Base-by-base conservation (phyloP, 2,329 filamentous ascomycete species). In the Aspergillus quadricinctus region DNA sequence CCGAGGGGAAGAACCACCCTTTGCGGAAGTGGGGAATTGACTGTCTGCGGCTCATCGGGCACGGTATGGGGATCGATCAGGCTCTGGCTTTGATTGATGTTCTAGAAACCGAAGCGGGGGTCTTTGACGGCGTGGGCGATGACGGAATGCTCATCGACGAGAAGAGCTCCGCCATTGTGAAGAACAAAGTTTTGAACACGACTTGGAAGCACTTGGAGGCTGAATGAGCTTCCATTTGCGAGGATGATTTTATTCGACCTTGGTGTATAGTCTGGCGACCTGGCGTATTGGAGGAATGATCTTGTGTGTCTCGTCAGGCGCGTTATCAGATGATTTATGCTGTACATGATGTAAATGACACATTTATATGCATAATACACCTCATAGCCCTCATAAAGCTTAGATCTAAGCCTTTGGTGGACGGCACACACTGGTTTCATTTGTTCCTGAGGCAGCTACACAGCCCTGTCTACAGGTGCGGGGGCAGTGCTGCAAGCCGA, bases 31-130 rank as follows among this genome's bases (percentile, higher is more conserved):
- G 73, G 73, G 64, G 67, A 10, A 57, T 69, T 0, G 61, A 67
- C 5, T 70, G 69, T 48, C 56, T 75, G 21, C 62, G 63, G 31
- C 61, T 68, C 48, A 71, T 76, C 57, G 72, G 72, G 23, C 59
- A 70, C 41, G 61, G 63, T 3, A 69, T 73, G 62, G 74, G 73
- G 1, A 67, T 76, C 14, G 70, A 74, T 29, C 73, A 75, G 58
- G 73, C 73, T 8, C 54, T 74, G 14, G 69, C 70, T 29, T 56
- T 75, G 52, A 66, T 69, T 25, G 68, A 72, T 25, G 59, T 75
- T 14, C 55, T 75, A 19, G 59, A 64, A 49, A 50, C 52, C n/a
- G 65, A 69, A 48, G 61, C 64, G 37, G 66, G 67, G 3, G 58
- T 69, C 8, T 62, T 70, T 43, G 64, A 63, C 17, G 55, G 52